phyloP scores from a whole-genome alignment of 768 basidiomycete genomes.

The Mycena pura region DNA sequence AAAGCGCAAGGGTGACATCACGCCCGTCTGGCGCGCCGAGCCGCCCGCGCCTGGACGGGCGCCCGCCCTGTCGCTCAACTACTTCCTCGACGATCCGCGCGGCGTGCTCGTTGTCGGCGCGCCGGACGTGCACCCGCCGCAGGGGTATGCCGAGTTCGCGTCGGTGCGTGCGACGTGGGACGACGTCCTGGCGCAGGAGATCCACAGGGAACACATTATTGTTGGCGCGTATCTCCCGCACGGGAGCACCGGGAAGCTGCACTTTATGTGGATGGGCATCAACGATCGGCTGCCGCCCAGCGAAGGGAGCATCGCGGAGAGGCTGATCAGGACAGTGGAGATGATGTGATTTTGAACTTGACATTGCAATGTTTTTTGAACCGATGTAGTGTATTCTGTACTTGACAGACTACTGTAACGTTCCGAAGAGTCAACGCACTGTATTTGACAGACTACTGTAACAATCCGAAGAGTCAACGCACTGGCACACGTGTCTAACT shows the following conservation, averaged over 20 bases:
- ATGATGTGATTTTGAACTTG: background rate
- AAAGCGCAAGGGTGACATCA: constrained; percentile 21
- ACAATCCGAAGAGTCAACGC: too few relatives aligned
- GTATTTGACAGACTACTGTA: too few relatives aligned
- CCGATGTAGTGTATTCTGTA: too few relatives aligned
- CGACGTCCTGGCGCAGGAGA: constrained; percentile 16
- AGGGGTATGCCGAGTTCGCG: constrained; percentile 15
- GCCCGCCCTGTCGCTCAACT: constrained; percentile 16
- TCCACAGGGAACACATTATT: constrained; percentile 19
- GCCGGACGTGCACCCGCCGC: constrained; percentile 17
- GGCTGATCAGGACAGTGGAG: constrained; percentile 21
- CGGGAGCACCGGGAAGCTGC: constrained; percentile 9
- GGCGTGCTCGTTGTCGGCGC: constrained; percentile 15
- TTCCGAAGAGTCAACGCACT: too few relatives aligned
- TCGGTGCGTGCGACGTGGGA: constrained; percentile 23
- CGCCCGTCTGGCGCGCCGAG: constrained; percentile 15
- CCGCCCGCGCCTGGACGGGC: constrained; percentile 20
- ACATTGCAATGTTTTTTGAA: too few relatives aligned
- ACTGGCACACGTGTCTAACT: too few relatives aligned
- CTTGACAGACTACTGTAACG: too few relatives aligned
- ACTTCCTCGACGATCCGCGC: constrained; percentile 17
- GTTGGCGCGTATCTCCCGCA: constrained; percentile 18
- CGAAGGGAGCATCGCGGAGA: constrained; percentile 17
- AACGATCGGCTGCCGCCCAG: background rate
- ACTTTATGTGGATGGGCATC: constrained; percentile 22